These are phyloP conservation scores for Mycena crocata DNA, from an alignment of 768 basidiomycete genomes.

Conservation along the genomic window DNA sequence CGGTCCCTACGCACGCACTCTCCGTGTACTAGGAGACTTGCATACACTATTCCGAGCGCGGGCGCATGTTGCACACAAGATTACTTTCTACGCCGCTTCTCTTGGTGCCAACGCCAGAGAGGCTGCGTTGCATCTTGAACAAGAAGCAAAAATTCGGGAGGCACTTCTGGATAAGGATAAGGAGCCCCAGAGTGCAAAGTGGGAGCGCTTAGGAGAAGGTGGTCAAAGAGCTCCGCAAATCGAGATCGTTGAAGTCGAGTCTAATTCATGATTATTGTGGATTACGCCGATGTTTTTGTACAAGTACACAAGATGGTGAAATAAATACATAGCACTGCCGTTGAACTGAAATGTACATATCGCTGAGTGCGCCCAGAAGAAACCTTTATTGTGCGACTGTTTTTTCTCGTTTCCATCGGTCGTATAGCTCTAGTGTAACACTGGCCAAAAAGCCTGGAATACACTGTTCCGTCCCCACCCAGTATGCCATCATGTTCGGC, in stretches of 20 bases:
- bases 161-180: neutral
- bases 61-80: slow-evolving; percentile 64
- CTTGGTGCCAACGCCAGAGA: neutral
- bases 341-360: too few relatives aligned
- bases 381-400: neutral
- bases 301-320: too few relatives aligned
- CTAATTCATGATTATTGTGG: too few relatives aligned
- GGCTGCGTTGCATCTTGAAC: slow-evolving; percentile 22
- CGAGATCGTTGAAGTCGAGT: too few relatives aligned
- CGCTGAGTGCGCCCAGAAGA: too few relatives aligned
- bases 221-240: too few relatives aligned
- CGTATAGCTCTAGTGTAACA: slow-evolving; percentile 89
- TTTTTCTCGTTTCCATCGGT: slow-evolving; percentile 67
- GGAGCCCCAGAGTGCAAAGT: neutral
- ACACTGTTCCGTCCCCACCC: slow-evolving; percentile 88
- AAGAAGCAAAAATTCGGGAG: slow-evolving; percentile 17
- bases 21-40: slow-evolving; percentile 70
- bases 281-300: too few relatives aligned
- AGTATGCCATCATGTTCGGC: slow-evolving; percentile 81
- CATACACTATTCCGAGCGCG: slow-evolving; percentile 50
- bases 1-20: slow-evolving; percentile 53
- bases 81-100: slow-evolving; percentile 75
- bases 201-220: slow-evolving; percentile 18
- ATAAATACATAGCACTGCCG: too few relatives aligned
- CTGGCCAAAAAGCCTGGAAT: slow-evolving; percentile 92